Evolutionary conservation across 2,329 filamentous ascomycete species (phyloP), one percentile per base, ranked within the genome.

Genomic region (Trichoderma endophyticum): DNA sequence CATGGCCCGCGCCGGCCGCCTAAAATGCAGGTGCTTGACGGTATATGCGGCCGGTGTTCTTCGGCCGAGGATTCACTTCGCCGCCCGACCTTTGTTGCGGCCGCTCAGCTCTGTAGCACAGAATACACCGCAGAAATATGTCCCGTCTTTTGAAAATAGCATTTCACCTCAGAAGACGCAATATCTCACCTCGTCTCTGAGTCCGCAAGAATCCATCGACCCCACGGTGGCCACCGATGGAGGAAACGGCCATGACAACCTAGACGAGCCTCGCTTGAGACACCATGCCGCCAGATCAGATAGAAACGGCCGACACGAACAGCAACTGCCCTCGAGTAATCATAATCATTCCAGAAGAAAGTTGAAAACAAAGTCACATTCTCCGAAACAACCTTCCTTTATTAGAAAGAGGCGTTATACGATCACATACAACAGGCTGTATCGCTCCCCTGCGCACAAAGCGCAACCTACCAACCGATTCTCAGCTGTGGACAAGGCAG

Each of bases 1-100:
- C 64, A 54, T 72, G 73, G 73, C 72, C 71, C 77, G 77, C 70
- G 73, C 75, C 71, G 75, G 73, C 73, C 74, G 73, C 71, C 62
- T 73, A 70, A 77, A 77, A 75, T 74, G 77, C 68, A 70, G 75
- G 43, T 66, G 39, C 48, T 67, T 21, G 12, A 32, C 43, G 30
- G 34, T 36, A 43, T 18, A 61, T 63, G 73, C 32, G 62, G 73
- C 62, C 30, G 18, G 12, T 4, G 2, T 56, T 43, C 36, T 65
- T 21, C 36, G 70, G 34, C 34, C 51, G 15, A 72, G 32, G 24
- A 30, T 24, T 32, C 70, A 24, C 7, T 32, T 43, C 4, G 15
- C 54, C 21, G n/a, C 14, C n/a, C 60, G 54, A 14, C 30, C 30
- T 8, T 6, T 26, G 14, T 32, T 57, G 9, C 34, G 61, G n/a